phyloP scores from a whole-genome alignment of 495 filamentous ascomycete genomes.

The Rostrohypoxylon terebratum region DNA sequence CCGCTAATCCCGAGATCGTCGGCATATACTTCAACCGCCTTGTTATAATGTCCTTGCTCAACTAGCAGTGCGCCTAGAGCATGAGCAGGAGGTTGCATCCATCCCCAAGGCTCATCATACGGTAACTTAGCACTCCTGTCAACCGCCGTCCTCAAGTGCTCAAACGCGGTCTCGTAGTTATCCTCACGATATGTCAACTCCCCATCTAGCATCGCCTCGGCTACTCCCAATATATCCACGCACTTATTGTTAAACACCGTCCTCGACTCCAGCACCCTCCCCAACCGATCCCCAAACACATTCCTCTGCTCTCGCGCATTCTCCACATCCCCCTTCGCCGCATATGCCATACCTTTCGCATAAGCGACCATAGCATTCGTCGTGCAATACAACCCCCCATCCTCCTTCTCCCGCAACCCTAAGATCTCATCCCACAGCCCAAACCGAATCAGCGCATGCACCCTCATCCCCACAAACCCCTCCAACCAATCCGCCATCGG shows the following conservation, averaged over 20 bases:
- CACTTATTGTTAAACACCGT: conserved; percentile 75
- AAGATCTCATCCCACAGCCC: conserved; percentile 72
- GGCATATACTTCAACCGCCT: conserved; percentile 67
- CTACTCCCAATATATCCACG: conserved; percentile 68
- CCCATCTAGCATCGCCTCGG: conserved; percentile 72
- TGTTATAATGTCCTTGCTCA: conserved; percentile 68
- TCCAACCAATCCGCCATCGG: conserved; percentile 82
- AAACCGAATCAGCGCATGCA: conserved; percentile 75
- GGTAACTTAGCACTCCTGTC: conserved; percentile 66
- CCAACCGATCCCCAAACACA: conserved; percentile 61
- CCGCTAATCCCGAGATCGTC: conserved; percentile 71
- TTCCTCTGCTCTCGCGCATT: conserved; percentile 61
- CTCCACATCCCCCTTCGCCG: conserved; percentile 62
- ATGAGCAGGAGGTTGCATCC: conserved; percentile 76
- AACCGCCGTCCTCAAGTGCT: conserved; percentile 64
- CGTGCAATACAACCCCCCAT: conserved; percentile 67
- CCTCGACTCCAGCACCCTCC: conserved; percentile 63
- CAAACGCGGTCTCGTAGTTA: conserved; percentile 66
- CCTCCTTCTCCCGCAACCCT: conserved; percentile 59
- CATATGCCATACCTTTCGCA: conserved; percentile 71
- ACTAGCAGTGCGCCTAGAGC: conserved; percentile 72
- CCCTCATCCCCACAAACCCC: conserved; percentile 68
- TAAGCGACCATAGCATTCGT: conserved; percentile 75
- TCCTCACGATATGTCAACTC: conserved; percentile 74
- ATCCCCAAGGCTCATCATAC: conserved; percentile 77